phyloP scores from a whole-genome alignment of 2,329 filamentous ascomycete genomes.

The Phialocephala sp. region DNA sequence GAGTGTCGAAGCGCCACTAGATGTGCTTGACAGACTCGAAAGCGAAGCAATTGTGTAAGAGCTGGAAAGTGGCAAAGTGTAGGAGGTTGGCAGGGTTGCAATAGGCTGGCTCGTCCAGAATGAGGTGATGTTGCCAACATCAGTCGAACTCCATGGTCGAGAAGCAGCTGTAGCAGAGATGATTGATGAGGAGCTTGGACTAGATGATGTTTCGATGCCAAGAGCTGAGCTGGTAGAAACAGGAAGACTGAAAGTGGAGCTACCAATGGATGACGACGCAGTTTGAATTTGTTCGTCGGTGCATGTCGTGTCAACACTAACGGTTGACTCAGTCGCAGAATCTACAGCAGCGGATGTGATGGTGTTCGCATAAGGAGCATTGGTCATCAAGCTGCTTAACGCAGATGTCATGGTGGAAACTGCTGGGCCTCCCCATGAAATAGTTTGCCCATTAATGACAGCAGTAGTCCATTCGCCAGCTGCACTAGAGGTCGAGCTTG shows the following conservation, averaged over 20 bases:
- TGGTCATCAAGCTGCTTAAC: background rate
- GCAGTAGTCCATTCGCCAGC: slow-evolving; percentile 15
- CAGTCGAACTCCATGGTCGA: background rate
- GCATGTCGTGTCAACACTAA: background rate
- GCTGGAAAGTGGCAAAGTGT: background rate
- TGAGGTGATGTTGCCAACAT: background rate
- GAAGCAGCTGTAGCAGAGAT: background rate
- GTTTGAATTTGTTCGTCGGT: background rate
- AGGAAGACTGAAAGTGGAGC: background rate
- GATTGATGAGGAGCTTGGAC: background rate
- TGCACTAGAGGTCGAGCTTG: slow-evolving; percentile 7
- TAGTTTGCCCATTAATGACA: slow-evolving; percentile 6
- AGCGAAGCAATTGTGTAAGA: background rate
- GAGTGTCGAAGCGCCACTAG: background rate
- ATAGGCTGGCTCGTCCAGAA: background rate
- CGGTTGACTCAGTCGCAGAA: background rate
- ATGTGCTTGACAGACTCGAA: background rate
- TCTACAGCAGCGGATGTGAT: background rate
- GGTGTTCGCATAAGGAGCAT: background rate
- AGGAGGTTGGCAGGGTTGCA: background rate
- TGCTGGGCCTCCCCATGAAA: slow-evolving; percentile 17
- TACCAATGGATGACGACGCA: background rate
- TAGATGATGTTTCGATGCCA: slow-evolving; percentile 13
- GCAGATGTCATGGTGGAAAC: background rate
- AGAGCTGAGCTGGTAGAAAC: slow-evolving; percentile 2